Conservation (phyloP, 148 eudicot genomes). For the Pharnaceum exiguum region DNA sequence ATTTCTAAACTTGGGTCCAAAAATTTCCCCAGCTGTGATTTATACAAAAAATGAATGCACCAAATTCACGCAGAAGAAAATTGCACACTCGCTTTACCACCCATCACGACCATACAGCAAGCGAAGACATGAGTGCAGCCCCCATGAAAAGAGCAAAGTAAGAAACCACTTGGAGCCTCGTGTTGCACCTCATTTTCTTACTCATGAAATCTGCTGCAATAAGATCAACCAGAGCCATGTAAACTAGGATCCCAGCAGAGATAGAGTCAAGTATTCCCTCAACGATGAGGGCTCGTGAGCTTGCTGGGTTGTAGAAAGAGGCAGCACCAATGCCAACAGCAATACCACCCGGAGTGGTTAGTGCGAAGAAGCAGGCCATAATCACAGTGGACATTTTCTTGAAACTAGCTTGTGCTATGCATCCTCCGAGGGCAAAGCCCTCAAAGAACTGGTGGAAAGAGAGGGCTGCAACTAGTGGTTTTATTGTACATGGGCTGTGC, state of each 20-base stretch:
- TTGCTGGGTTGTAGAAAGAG: constrained; percentile 60
- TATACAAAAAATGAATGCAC: background rate
- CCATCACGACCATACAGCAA: constrained; percentile 81
- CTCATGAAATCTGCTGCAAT: constrained; percentile 98
- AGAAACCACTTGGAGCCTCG: constrained; percentile 68
- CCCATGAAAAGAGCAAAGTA: constrained; percentile 77
- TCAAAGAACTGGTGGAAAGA: constrained; percentile 52
- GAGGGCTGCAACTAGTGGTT: constrained; percentile 38
- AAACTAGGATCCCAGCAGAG: constrained; percentile 88
- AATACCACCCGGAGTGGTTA: constrained; percentile 82
- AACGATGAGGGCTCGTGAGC: constrained; percentile 61
- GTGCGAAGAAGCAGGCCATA: constrained; percentile 86
- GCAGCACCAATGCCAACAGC: constrained; percentile 63
- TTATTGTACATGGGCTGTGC: constrained; percentile 42
- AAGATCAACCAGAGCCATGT: constrained; percentile 93
- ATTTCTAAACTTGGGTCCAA: background rate
- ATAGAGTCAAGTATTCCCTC: constrained; percentile 85
- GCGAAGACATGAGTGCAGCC: constrained; percentile 71
- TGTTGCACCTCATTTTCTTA: constrained; percentile 85
- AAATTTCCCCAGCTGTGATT: background rate
- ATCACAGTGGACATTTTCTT: constrained; percentile 43
- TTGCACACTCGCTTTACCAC: background rate
- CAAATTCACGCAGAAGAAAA: background rate
- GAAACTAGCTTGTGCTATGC: constrained; percentile 79
- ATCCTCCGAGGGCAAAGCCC: constrained; percentile 53